phyloP scores from a whole-genome alignment of 2,329 filamentous ascomycete species.

The Verticillium nubilum region DNA sequence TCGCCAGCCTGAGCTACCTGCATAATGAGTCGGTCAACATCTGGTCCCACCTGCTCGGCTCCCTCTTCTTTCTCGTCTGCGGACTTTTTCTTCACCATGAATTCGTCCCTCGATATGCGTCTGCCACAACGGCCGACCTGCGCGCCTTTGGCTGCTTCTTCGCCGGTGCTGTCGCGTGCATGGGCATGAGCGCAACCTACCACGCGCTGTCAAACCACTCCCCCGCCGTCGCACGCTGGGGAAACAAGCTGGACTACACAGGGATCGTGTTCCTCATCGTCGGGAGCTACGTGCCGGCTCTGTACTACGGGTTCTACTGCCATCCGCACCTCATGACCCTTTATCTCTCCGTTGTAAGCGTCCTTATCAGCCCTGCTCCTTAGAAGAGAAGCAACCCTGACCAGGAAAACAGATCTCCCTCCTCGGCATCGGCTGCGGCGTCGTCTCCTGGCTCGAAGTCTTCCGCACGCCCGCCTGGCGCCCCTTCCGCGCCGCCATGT shows the following conservation, averaged over 20 bases:
- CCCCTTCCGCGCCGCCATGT: slow-evolving; percentile 83
- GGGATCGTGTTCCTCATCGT: slow-evolving; percentile 91
- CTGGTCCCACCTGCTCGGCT: slow-evolving; percentile 61
- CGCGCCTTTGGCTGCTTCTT: slow-evolving; percentile 76
- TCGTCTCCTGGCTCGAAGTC: slow-evolving; percentile 71
- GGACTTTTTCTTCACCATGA: slow-evolving; percentile 49
- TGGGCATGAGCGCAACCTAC: slow-evolving; percentile 79
- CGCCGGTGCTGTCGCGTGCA: slow-evolving; percentile 62
- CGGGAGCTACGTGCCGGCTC: slow-evolving; percentile 80
- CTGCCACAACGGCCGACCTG: slow-evolving; percentile 59
- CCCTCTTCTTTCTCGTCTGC: slow-evolving; percentile 48
- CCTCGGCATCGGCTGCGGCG: slow-evolving; percentile 70
- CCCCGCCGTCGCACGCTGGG: slow-evolving; percentile 68
- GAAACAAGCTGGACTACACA: slow-evolving; percentile 91
- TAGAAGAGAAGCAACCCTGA: slow-evolving; percentile 11
- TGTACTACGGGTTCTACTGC: slow-evolving; percentile 84
- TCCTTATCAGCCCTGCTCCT: not conserved
- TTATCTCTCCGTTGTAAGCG: slow-evolving; percentile 71
- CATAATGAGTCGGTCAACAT: slow-evolving; percentile 62
- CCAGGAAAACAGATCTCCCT: slow-evolving; percentile 59
- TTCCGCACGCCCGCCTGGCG: slow-evolving; percentile 83
- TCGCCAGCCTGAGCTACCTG: slow-evolving; percentile 44
- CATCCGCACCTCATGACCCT: slow-evolving; percentile 56
- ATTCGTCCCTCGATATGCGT: slow-evolving; percentile 60
- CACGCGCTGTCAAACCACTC: slow-evolving; percentile 87